Evolutionary conservation across 495 filamentous ascomycete genomes (phyloP).

Genomic region (Neurospora cerealis): DNA sequence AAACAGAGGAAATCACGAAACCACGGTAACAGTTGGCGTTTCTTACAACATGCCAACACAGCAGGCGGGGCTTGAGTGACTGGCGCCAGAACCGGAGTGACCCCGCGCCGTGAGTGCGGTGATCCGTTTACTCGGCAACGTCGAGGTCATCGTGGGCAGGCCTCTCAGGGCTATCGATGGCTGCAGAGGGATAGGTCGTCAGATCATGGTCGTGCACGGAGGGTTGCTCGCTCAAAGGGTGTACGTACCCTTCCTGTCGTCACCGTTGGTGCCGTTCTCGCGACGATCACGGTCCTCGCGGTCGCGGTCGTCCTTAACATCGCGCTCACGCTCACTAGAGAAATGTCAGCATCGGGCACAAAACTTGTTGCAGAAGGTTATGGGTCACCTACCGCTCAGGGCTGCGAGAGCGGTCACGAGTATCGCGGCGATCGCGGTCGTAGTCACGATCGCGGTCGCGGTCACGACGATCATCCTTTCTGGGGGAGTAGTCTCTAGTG

Average conservation of each 20-base stretch:
- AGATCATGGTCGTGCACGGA: slow-evolving; percentile 3
- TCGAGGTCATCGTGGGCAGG: slow-evolving; percentile 93
- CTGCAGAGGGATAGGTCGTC: slow-evolving; percentile 16
- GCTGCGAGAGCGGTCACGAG: slow-evolving; percentile 63
- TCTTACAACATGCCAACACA: background rate
- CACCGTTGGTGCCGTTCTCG: slow-evolving; percentile 61
- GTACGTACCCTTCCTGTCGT: slow-evolving; percentile 80
- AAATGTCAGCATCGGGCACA: background rate
- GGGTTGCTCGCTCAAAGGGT: slow-evolving; percentile 5
- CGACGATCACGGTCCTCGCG: slow-evolving; percentile 49
- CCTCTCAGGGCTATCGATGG: slow-evolving; percentile 60
- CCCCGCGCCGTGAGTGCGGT: background rate
- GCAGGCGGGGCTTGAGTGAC: background rate
- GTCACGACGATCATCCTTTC: slow-evolving; percentile 83
- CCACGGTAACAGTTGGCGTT: background rate
- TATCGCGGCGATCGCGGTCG: slow-evolving; percentile 64
- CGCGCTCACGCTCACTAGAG: slow-evolving; percentile 42
- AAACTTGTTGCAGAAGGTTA: slow-evolving; percentile 1
- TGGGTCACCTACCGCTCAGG: slow-evolving; percentile 54
- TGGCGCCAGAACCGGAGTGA: background rate
- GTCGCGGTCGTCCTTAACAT: slow-evolving; percentile 44
- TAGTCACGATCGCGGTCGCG: slow-evolving; percentile 73
- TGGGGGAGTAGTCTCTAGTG: slow-evolving; percentile 77
- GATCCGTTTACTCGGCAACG: slow-evolving; percentile 67
- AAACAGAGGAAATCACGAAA: background rate